Base-by-base conservation (phyloP, 495 filamentous ascomycete genomes). In the Aspergillus steynii region DNA sequence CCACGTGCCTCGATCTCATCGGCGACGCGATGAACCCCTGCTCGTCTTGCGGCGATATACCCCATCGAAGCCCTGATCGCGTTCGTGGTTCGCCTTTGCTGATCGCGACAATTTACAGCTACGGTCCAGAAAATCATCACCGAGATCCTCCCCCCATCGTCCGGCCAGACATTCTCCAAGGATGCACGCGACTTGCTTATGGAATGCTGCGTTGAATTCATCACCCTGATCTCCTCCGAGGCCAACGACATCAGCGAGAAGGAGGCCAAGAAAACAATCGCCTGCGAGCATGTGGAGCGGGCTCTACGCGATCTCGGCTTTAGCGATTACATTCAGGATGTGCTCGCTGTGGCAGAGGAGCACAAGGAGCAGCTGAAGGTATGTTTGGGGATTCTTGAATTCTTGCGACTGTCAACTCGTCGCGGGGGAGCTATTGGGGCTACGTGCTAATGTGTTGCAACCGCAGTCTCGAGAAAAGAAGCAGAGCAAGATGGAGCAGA, bases 131-230 rank as follows among this genome's bases (percentile, higher is more conserved):
- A 99, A 76, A 99, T 99, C 65, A 91, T 99, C 70, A 88, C 85
- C 65, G 95, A 99, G 72, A 97, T 99, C 68, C 83, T 99, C 3
- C 85, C 90, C 6, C 71, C 87, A 1, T 85, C 87, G 32, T 80
- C 80, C 58, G 88, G 86, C 55, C 79, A 90, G 48, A 85, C 83
- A 3, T 98, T 97, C 71, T 90, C 91, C 28, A 96, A 94, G 76
- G 95, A 99, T 66, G 92, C 95, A 2, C 87, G 96, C 54, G 95
- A 99, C 67, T 81, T 97, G 4, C 84, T 99, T 49, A 98, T 98
- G 77, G 95, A 98, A 76, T 98, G 94, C 81, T 99, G 96, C 71
- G 95, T 98, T 63, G 95, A 99, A 71, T 99, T 98, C 79, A 97
- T 99, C 73, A 97, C 96, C 9, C 83, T 99, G 58, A 90, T 99